Base-by-base conservation (phyloP, 2,329 filamentous ascomycete species). In the Aspergillus aculeatus region DNA sequence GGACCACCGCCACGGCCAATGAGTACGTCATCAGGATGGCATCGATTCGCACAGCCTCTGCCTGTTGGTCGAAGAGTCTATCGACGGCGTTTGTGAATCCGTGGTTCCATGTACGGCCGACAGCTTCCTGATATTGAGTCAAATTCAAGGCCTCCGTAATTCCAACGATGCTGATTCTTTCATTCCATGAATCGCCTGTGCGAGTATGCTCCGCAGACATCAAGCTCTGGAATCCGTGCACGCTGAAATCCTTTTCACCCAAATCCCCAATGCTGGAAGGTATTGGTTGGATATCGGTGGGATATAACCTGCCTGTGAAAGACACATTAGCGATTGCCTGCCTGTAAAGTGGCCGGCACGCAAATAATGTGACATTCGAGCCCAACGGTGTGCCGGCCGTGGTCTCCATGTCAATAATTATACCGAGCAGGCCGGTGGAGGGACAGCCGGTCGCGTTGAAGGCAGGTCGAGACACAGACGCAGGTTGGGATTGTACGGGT, bases 261-360 rank as follows among this genome's bases (percentile, higher is more conserved):
- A 61, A 21, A 9, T 19, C 41, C 1, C 16, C 7, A 1, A 41
- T 19, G 1, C 50, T 55, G 1, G n/a, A 19, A 1, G 24, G 50
- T 3, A 54, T 11, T 3, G 54, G 16, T 3, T 24, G 10, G 1
- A 57, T 29, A 4, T 14, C 16, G 5, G 24, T 16, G 9, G 54
- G 19, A 21, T 53, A 47, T 1, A 31, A 56, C 14, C 47, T 50
- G 3, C 11, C 21, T 1, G 47, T 16, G 1, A 48, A 23, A 6
- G 47, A 50, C 1, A 62, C 48, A n/a, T 51, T 32, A 14, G 60
- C 60, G 11, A 14, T 54, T 7, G 54, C 57, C 21, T 51, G 26
- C 16, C 44, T 51, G n/a, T 58, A 61, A 11, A 53, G 44, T n/a
- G 57, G 41, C 5, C 14, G 21, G 21, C 60, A 62, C 2, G 54